A percentile compares a stretch with the other conserved stretches of the same genome.
Evolutionary conservation across 257 asterid species (phyloP).

Genomic region (Solanum sitiens): DNA sequence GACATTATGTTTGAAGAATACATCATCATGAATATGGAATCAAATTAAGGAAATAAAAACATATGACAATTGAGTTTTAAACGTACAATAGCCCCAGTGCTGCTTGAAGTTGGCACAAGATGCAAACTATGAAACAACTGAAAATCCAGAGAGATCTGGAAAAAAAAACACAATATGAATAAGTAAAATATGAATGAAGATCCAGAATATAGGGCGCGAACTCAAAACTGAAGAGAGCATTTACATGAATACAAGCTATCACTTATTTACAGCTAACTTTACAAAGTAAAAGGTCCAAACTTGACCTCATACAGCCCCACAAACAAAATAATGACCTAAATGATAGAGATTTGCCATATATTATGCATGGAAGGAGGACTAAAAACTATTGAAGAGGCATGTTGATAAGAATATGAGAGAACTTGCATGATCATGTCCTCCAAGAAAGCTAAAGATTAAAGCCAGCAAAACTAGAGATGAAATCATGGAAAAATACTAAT

Average conservation of each 20-base stretch:
- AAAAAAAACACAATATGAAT: not conserved
- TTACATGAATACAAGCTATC: not conserved
- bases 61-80: not conserved
- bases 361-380: not conserved
- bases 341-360: not conserved
- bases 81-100: slow-evolving; percentile 56
- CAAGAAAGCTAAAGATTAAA: not conserved
- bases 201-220: not conserved
- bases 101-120: slow-evolving; percentile 42
- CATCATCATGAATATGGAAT: slow-evolving; percentile 5
- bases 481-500: not conserved
- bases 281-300: not conserved
- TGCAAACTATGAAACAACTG: slow-evolving; percentile 76
- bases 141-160: slow-evolving; percentile 82
- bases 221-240: not conserved
- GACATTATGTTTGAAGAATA: slow-evolving; percentile 4
- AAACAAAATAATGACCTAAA: not conserved
- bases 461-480: not conserved
- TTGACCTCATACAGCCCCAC: not conserved
- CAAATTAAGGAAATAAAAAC: not conserved
- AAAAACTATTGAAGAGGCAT: not conserved
- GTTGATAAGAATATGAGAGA: not conserved
- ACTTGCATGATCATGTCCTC: not conserved
- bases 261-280: not conserved
- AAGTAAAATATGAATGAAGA: not conserved